Base-by-base conservation (phyloP, 805 yeast species). In the Schwanniomyces sp. region DNA sequence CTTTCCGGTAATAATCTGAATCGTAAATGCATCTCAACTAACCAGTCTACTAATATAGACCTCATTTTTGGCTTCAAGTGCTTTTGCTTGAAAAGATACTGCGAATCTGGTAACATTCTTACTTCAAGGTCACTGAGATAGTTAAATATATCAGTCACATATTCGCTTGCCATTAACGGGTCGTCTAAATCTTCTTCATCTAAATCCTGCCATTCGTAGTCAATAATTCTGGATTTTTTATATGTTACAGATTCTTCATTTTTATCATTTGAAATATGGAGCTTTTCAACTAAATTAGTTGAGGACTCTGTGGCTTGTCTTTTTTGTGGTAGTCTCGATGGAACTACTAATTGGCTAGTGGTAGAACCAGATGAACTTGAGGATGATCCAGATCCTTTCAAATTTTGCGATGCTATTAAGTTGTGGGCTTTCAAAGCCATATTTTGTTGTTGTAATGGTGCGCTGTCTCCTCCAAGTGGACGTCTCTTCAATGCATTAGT, bases 31-130 rank as follows among this genome's bases (percentile, higher is more conserved):
- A 91, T 91, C 62, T 89, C 95, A 9, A 89, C 89, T 55, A 91
- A 75, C 97, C 97, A 91, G 68, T 91, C 96, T n/a, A 91, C 89
- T 49, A 91, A 71, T 44, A 91, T 87, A 7, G 90, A 84, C 55
- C 97, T 79, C 87, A 88, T 86, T 51, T 82, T 80, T 47, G 96
- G 96, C 57, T 86, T 82, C 55, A 89, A 67, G 50, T 82, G 82
- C 43, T 79, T 76, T 63, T 85, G 88, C 66, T 82, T 76, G 51
- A 70, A 74, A 32, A 88, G 67, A 62, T 88, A 88, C 53, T 81
- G 78, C n/a, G 86, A 67, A 53, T 81, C 85, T 2, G 91, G 96
- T 59, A 88, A 71, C 41, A 92, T 88, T 58, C 80, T 77, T 40
- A 76, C 66, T 69, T 91, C 96, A 50, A 85, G 73, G 59, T 78